A percentile compares a stretch with the other conserved stretches of the same genome.
Conservation (phyloP, 2,329 filamentous ascomycete species). For the Arthrinium phaeospermum region DNA sequence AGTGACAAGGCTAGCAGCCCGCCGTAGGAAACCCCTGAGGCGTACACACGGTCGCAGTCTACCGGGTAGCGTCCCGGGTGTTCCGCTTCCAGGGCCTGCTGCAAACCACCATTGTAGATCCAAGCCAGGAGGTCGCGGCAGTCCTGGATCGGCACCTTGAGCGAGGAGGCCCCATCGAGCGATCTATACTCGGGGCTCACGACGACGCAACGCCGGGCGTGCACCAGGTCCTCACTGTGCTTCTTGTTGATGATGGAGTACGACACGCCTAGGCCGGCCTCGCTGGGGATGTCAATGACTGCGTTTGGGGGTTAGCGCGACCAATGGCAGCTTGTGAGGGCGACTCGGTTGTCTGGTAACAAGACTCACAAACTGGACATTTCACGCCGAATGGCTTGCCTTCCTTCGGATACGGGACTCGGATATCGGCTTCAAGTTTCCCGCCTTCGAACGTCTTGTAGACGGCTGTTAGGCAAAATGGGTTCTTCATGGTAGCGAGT, state of each 20-base stretch:
- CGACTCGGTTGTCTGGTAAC: not conserved
- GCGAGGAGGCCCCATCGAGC: slow-evolving; percentile 19
- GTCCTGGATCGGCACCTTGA: slow-evolving; percentile 22
- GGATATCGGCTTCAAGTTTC: slow-evolving; percentile 39
- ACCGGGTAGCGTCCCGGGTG: slow-evolving; percentile 24
- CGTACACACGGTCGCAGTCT: slow-evolving; percentile 39
- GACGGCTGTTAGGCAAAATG: slow-evolving; percentile 26
- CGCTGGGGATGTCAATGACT: slow-evolving; percentile 51
- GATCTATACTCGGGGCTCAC: slow-evolving; percentile 39
- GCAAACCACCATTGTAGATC: slow-evolving; percentile 39
- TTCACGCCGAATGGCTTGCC: slow-evolving; percentile 19
- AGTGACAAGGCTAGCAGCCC: slow-evolving; percentile 42
- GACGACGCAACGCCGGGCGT: slow-evolving; percentile 43
- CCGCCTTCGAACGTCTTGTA: slow-evolving; percentile 37
- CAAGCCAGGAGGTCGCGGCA: slow-evolving; percentile 39
- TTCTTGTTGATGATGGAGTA: slow-evolving; percentile 45
- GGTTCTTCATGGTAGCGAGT: slow-evolving; percentile 17
- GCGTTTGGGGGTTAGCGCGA: not conserved
- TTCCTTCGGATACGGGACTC: slow-evolving; percentile 29
- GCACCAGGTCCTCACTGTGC: slow-evolving; percentile 45
- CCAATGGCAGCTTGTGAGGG: too few species aligned
- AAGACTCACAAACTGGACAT: slow-evolving; percentile 10
- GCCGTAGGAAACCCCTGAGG: slow-evolving; percentile 44
- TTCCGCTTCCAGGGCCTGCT: slow-evolving; percentile 28
- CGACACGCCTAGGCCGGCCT: slow-evolving; percentile 49